These are phyloP conservation scores for Alternaria sp. DNA, from an alignment of 2,329 filamentous ascomycete genomes.

Conservation along the genomic window DNA sequence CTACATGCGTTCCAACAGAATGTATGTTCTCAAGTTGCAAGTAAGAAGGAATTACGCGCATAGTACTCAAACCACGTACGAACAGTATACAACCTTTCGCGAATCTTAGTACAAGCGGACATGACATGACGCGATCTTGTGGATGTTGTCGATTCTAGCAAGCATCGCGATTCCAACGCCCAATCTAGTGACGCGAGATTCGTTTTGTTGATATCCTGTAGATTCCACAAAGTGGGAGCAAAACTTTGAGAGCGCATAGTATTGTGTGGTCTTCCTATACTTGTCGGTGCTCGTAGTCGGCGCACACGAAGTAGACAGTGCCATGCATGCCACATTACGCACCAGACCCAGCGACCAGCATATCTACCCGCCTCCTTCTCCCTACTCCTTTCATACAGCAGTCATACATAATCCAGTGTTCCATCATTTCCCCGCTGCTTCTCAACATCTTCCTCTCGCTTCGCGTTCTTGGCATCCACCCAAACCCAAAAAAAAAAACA, in stretches of 20 bases:
- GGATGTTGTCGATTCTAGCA: neutral
- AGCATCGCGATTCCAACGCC: neutral
- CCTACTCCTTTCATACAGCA: neutral
- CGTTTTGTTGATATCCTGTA: neutral
- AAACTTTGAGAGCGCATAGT: neutral
- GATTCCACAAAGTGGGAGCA: accelerated
- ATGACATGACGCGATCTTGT: neutral
- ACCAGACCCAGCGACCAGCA: neutral
- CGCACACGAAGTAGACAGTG: neutral
- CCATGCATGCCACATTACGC: neutral
- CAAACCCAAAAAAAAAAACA: neutral
- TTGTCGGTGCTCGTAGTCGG: neutral
- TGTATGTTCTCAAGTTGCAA: neutral
- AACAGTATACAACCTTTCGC: neutral
- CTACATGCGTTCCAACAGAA: neutral
- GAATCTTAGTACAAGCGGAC: neutral
- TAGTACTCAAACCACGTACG: neutral
- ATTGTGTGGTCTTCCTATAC: neutral
- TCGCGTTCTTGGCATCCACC: neutral
- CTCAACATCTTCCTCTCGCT: neutral
- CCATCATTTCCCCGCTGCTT: neutral
- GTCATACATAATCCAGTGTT: neutral
- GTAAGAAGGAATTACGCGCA: neutral
- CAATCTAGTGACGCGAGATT: neutral
- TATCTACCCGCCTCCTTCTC: neutral